These are phyloP conservation scores for Tetrahymena borealis DNA, from an alignment of 73 alveolate genomes.

Conservation along the genomic window DNA sequence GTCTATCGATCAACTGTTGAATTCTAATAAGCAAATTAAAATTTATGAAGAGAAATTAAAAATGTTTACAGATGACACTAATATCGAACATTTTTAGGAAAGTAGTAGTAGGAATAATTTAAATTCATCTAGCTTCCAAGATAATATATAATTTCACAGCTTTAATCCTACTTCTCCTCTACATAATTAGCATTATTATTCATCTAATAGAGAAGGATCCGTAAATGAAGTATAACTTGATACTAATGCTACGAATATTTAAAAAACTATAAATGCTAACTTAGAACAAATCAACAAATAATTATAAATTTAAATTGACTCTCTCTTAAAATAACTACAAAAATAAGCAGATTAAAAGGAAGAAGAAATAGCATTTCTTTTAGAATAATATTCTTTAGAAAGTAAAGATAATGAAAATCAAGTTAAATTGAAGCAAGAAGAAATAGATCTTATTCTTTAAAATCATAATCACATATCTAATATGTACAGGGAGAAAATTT, in stretches of 20 bases:
- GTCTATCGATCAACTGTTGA: not conserved
- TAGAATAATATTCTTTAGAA: not conserved
- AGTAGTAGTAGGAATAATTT: not conserved
- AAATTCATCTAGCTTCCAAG: not conserved
- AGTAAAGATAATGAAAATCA: not conserved
- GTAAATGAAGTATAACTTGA: too few relatives aligned
- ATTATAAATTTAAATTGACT: not conserved
- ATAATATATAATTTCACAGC: not conserved
- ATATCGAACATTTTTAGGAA: not conserved
- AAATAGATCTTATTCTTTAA: not conserved
- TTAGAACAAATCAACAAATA: not conserved
- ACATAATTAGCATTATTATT: not conserved
- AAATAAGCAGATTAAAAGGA: not conserved
- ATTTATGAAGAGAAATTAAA: not conserved
- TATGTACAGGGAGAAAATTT: not conserved
- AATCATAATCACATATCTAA: not conserved
- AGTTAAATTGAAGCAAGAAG: not conserved
- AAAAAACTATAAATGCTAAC: not conserved
- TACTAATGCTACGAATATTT: too few relatives aligned
- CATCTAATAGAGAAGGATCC: too few relatives aligned
- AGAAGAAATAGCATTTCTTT: not conserved
- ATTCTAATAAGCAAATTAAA: not conserved
- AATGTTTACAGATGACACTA: not conserved
- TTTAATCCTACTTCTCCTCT: not conserved
- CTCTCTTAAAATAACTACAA: not conserved